phyloP scores from a whole-genome alignment of 495 filamentous ascomycete genomes.

The Xylaria acuta region DNA sequence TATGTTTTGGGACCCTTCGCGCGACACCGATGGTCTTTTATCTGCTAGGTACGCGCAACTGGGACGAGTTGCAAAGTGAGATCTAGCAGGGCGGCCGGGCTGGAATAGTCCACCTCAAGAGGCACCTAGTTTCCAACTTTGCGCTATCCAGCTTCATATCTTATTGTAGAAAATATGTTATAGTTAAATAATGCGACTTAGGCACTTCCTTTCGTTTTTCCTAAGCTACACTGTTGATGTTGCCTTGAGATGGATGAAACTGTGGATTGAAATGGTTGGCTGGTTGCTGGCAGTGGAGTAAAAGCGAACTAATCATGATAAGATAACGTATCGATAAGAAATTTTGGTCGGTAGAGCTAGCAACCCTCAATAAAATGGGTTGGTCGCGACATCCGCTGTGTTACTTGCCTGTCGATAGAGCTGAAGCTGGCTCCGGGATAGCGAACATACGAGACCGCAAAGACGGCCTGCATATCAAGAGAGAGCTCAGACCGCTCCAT shows the following conservation, averaged over 20 bases:
- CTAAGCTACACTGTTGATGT: background rate
- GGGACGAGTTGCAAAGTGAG: background rate
- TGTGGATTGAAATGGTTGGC: no score
- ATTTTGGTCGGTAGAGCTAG: conserved; percentile 26
- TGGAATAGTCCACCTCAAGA: no score
- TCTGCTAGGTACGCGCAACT: background rate
- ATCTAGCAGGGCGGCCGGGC: no score
- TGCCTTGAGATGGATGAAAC: no score
- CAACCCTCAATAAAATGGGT: conserved; percentile 10
- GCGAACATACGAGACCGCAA: background rate
- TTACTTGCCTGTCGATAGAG: conserved; percentile 1
- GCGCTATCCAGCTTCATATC: no score
- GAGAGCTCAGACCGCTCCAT: background rate
- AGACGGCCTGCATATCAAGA: background rate
- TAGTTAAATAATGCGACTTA: no score
- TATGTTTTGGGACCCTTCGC: background rate
- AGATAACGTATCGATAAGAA: conserved; percentile 30
- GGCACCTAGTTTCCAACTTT: no score
- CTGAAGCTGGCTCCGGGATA: background rate
- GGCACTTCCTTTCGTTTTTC: no score
- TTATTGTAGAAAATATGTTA: no score
- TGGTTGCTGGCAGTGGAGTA: no score
- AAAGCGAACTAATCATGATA: background rate
- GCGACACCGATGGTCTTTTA: background rate
- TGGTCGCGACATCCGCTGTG: conserved; percentile 16